These are phyloP conservation scores for Starmerella vaccinii DNA, from an alignment of 805 yeast species.

Conservation along the genomic window DNA sequence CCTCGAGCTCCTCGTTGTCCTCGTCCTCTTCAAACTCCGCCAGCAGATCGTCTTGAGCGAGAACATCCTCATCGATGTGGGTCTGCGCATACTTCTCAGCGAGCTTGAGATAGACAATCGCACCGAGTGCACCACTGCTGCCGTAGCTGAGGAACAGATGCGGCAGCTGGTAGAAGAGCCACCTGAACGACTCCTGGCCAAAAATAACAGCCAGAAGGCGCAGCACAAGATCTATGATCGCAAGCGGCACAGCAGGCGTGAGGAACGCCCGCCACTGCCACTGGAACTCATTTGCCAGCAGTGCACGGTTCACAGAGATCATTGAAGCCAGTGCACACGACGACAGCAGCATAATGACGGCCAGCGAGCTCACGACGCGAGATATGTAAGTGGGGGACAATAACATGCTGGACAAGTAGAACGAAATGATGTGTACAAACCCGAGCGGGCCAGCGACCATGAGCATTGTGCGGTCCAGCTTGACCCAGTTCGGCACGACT, in stretches of 20 bases:
- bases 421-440: slow-evolving; percentile 14
- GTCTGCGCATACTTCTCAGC: slow-evolving; percentile 26
- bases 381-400: slow-evolving; percentile 14
- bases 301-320: slow-evolving; percentile 27
- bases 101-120: slow-evolving; percentile 23
- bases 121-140: slow-evolving; percentile 25
- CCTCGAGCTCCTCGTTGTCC: slow-evolving; percentile 24
- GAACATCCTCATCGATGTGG: slow-evolving; percentile 22
- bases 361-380: slow-evolving; percentile 18
- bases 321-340: slow-evolving; percentile 24
- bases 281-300: slow-evolving; percentile 27
- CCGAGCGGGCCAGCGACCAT: slow-evolving; percentile 23
- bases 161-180: slow-evolving; percentile 12
- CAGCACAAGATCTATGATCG: slow-evolving; percentile 11
- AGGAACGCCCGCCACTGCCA: slow-evolving; percentile 30
- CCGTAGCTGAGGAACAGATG: slow-evolving; percentile 24
- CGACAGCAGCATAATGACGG: slow-evolving; percentile 19
- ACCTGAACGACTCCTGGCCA: slow-evolving; percentile 10
- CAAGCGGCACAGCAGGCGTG: slow-evolving; percentile 26
- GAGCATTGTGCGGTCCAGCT: slow-evolving; percentile 24
- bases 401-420: slow-evolving; percentile 11
- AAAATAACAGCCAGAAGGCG: background rate
- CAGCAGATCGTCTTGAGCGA: slow-evolving; percentile 23
- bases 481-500: slow-evolving; percentile 27
- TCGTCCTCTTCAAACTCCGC: slow-evolving; percentile 26